Percentiles rank a stretch among this genome's conserved stretches.
phyloP scores from a whole-genome alignment of 2,329 filamentous ascomycete species.

The Didymellaceae sp. region DNA sequence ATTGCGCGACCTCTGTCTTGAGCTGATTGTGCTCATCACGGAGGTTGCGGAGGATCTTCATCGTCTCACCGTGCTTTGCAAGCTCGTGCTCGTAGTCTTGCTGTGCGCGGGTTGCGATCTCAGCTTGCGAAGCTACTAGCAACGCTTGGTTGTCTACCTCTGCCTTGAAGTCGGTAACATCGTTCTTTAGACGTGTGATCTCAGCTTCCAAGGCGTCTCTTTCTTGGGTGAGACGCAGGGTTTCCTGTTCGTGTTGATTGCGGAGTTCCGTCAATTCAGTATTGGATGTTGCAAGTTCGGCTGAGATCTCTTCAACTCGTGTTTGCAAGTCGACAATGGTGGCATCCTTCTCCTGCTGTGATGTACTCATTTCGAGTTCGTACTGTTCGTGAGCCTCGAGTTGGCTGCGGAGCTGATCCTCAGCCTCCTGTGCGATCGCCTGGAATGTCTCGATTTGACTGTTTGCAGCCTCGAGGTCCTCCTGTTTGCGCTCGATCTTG shows the following conservation, averaged over 20 bases:
- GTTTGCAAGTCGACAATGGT: slow-evolving; percentile 83
- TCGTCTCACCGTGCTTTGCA: slow-evolving; percentile 94
- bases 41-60: slow-evolving; percentile 79
- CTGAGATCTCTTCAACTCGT: slow-evolving; percentile 80
- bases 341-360: slow-evolving; percentile 77
- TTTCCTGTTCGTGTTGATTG: slow-evolving; percentile 77
- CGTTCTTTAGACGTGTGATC: slow-evolving; percentile 79
- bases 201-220: slow-evolving; percentile 80
- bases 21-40: slow-evolving; percentile 82
- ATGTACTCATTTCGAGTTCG: slow-evolving; percentile 79
- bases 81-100: slow-evolving; percentile 95
- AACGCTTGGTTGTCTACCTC: slow-evolving; percentile 86
- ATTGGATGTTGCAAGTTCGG: slow-evolving; percentile 82
- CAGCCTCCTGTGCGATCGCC: slow-evolving; percentile 81
- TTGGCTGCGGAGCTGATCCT: slow-evolving; percentile 83
- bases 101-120: slow-evolving; percentile 91
- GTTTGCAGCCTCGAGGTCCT: slow-evolving; percentile 81
- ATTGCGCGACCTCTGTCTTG: slow-evolving; percentile 76
- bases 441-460: slow-evolving; percentile 87
- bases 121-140: slow-evolving; percentile 89
- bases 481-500: slow-evolving; percentile 79
- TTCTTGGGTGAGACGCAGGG: slow-evolving; percentile 78
- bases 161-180: slow-evolving; percentile 79
- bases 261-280: slow-evolving; percentile 80
- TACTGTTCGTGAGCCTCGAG: slow-evolving; percentile 74